Percentiles rank a stretch among this genome's conserved stretches.
Evolutionary conservation across 345 rosid species (phyloP).

Genomic region (Gynandropsis gynandra): DNA sequence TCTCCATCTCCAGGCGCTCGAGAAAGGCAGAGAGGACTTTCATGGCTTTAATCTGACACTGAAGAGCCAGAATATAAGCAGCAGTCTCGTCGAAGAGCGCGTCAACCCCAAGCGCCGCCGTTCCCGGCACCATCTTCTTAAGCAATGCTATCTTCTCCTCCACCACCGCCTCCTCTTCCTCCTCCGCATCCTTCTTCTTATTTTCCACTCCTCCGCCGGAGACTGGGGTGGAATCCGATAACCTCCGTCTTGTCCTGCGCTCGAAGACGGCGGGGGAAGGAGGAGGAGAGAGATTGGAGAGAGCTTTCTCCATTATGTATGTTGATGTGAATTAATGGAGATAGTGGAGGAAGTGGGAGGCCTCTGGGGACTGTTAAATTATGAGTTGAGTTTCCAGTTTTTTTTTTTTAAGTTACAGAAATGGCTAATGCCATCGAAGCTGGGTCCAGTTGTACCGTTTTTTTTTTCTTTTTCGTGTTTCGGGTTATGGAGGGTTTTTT

Average conservation of each 20-base stretch:
- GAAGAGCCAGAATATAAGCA: constrained; percentile 48
- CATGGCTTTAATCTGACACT: constrained; percentile 55
- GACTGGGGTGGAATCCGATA: constrained; percentile 11
- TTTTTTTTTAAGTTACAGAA: background rate
- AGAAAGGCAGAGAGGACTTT: constrained; percentile 39
- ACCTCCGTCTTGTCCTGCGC: constrained; percentile 18
- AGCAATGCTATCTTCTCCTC: constrained; percentile 52
- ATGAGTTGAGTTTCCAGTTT: background rate
- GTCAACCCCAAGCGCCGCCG: constrained; percentile 45
- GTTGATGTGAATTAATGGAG: constrained; percentile 5
- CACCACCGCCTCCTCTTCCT: constrained; percentile 30
- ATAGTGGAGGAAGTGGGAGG: constrained; percentile 2
- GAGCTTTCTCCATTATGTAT: constrained; percentile 30
- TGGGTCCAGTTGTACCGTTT: constrained; percentile 28
- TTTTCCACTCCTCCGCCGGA: constrained; percentile 19
- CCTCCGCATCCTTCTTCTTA: constrained; percentile 23
- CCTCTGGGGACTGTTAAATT: background rate
- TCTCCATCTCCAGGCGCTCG: constrained; percentile 42
- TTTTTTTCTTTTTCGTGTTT: background rate
- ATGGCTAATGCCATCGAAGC: constrained; percentile 13
- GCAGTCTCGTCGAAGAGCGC: constrained; percentile 66
- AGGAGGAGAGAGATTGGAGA: constrained; percentile 20
- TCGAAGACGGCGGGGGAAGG: constrained; percentile 14
- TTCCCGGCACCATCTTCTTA: constrained; percentile 72
- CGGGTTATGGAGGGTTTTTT: constrained; percentile 15